These are phyloP conservation scores for Tephrocybe sp. DNA, from an alignment of 768 basidiomycete genomes.

Conservation along the genomic window DNA sequence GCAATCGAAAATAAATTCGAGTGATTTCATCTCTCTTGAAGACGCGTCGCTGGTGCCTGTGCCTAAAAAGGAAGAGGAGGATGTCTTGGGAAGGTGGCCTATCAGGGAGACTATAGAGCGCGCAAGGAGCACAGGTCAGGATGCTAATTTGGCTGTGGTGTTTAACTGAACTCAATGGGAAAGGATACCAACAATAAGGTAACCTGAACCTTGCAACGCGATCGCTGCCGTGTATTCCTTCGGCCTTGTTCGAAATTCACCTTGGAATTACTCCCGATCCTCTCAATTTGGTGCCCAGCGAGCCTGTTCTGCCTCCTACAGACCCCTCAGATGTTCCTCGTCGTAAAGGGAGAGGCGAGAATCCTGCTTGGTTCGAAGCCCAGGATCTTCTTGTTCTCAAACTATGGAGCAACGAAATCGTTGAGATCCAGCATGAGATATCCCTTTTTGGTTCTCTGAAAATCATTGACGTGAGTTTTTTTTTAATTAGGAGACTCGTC, in stretches of 20 bases:
- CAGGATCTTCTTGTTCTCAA: conserved; percentile 77
- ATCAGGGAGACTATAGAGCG: conserved; percentile 77
- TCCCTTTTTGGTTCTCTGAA: conserved; percentile 84
- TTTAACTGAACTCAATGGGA: conserved; percentile 45
- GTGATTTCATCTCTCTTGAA: conserved; percentile 43
- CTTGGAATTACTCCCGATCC: conserved; percentile 70
- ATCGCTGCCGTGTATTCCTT: conserved; percentile 70
- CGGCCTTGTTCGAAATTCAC: conserved; percentile 78
- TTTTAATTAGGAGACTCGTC: background rate
- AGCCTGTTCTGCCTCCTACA: conserved; percentile 49
- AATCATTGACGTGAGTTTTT: conserved; percentile 66
- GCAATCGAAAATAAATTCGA: conserved; percentile 28
- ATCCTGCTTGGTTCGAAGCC: conserved; percentile 78
- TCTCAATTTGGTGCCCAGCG: conserved; percentile 63
- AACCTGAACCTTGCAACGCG: conserved; percentile 76
- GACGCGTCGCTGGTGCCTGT: conserved; percentile 43
- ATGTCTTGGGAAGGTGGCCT: conserved; percentile 64
- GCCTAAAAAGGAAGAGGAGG: conserved; percentile 41
- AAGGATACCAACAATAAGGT: conserved; percentile 50
- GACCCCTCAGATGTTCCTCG: conserved; percentile 34
- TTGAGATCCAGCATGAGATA: conserved; percentile 79
- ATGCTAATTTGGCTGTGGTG: conserved; percentile 19
- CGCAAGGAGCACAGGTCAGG: conserved; percentile 73
- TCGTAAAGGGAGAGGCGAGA: conserved; percentile 40
- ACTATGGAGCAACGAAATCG: conserved; percentile 78